Percentiles rank a stretch among this genome's conserved stretches.
These are phyloP conservation scores for Ophiostoma piceae DNA, from an alignment of 2,329 filamentous ascomycete species.

Conservation along the genomic window DNA sequence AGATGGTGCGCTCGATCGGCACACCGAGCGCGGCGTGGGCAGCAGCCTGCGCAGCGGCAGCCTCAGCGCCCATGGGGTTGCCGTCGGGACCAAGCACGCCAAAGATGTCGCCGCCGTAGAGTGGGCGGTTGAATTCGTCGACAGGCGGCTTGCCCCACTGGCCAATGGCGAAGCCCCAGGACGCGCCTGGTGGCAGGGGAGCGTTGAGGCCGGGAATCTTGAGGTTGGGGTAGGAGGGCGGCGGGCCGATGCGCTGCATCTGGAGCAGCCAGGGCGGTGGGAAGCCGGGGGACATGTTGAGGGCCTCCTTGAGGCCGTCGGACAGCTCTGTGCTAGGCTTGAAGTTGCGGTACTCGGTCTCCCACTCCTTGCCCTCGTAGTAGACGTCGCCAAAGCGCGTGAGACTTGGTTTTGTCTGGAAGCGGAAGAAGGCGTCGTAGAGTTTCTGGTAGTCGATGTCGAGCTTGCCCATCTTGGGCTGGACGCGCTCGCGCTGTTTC, in stretches of 20 bases:
- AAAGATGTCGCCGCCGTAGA: conserved; percentile 93
- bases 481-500: conserved; percentile 89
- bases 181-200: conserved; percentile 78
- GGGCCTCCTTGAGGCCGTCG: conserved; percentile 82
- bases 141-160: conserved; percentile 95
- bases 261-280: conserved; percentile 97
- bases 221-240: conserved; percentile 89
- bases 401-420: conserved; percentile 91
- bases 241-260: conserved; percentile 87
- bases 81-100: conserved; percentile 56
- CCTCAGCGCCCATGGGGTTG: conserved; percentile 18
- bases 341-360: conserved; percentile 87
- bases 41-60: conserved; percentile 32
- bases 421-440: conserved; percentile 96
- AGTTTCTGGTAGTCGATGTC: conserved; percentile 98
- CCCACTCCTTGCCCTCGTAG: conserved; percentile 97
- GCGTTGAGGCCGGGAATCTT: conserved; percentile 94
- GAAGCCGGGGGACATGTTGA: conserved; percentile 87
- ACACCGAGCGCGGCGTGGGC: conserved; percentile 53
- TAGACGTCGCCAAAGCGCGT: conserved; percentile 98
- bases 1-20: conserved; percentile 77
- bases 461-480: conserved; percentile 92
- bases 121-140: conserved; percentile 83
- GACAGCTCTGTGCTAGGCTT: conserved; percentile 84
- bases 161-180: conserved; percentile 93